Evolutionary conservation across 192 early-diverging fungal species (phyloP).

Genomic region (Jimgerdemannia flammicorona): DNA sequence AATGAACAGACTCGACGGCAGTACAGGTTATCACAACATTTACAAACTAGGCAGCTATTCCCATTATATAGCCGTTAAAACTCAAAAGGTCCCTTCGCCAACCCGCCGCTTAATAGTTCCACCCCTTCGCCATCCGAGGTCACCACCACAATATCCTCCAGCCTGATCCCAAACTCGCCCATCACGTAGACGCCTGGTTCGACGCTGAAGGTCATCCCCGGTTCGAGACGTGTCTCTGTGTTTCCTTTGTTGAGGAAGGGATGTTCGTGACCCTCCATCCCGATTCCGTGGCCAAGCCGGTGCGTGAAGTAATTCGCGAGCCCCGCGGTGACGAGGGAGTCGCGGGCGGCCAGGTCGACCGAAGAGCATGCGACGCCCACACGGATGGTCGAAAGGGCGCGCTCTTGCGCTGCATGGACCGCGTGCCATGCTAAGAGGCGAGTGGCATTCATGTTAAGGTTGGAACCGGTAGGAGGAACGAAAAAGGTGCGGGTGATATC

Average conservation of each 20-base stretch:
- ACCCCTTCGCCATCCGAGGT: conserved; percentile 19
- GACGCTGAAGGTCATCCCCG: conserved; percentile 47
- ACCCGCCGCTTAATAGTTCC: conserved; percentile 24
- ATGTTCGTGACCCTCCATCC: conserved; percentile 49
- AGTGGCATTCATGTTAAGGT: conserved; percentile 29
- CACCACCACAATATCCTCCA: conserved; percentile 27
- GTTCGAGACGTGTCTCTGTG: conserved; percentile 21
- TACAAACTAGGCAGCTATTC: too few species aligned
- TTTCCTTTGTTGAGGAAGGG: conserved; percentile 51
- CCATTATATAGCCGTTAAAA: conserved; percentile 8
- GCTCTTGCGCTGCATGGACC: conserved; percentile 39
- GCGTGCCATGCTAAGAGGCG: conserved; percentile 41
- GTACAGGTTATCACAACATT: too few species aligned
- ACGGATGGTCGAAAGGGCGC: conserved; percentile 24
- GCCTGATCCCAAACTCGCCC: conserved; percentile 33
- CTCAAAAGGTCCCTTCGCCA: conserved; percentile 28
- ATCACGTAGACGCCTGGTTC: conserved; percentile 54
- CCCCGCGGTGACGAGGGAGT: conserved; percentile 29
- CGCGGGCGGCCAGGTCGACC: conserved; percentile 42
- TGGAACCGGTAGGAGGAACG: conserved; percentile 7
- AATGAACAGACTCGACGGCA: too few species aligned
- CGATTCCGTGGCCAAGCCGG: conserved; percentile 49
- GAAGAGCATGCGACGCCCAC: conserved; percentile 31
- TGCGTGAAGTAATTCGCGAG: conserved; percentile 45
- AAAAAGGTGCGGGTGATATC: conserved; percentile 51